These are phyloP conservation scores for Penicilliopsis zonata DNA, from an alignment of 495 filamentous ascomycete genomes.

Conservation along the genomic window DNA sequence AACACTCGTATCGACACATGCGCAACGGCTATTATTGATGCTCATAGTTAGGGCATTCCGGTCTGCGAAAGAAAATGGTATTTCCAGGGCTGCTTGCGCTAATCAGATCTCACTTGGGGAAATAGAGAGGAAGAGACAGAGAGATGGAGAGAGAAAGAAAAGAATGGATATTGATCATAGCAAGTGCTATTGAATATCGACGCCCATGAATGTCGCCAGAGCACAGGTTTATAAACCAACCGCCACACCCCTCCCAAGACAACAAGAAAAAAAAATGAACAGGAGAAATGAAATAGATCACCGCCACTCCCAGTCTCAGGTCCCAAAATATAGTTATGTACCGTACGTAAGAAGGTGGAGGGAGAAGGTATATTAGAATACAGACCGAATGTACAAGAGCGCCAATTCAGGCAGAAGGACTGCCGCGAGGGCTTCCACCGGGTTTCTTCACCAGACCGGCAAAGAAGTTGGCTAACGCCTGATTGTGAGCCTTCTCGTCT, in stretches of 20 bases:
- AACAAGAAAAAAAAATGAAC: slow-evolving; percentile 4
- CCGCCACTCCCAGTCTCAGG: slow-evolving; percentile 4
- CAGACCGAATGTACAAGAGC: slow-evolving; percentile 10
- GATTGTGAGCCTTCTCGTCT: slow-evolving; percentile 53
- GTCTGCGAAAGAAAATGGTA: too few species aligned
- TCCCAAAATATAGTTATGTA: slow-evolving; percentile 6
- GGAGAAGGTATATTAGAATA: slow-evolving; percentile 19
- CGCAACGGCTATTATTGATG: too few species aligned
- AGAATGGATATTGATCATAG: too few species aligned
- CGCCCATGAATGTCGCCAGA: too few species aligned
- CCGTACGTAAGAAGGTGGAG: slow-evolving; percentile 11
- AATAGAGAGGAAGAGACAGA: slow-evolving; percentile 1
- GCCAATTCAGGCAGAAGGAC: slow-evolving; percentile 22
- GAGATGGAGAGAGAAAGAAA: slow-evolving; percentile 2
- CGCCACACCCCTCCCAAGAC: too few species aligned
- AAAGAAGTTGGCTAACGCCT: slow-evolving; percentile 58
- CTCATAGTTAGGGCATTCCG: too few species aligned
- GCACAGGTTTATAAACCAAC: too few species aligned
- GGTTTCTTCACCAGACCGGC: slow-evolving; percentile 50
- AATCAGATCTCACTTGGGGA: slow-evolving; percentile 1
- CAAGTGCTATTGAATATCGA: too few species aligned
- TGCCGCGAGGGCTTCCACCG: slow-evolving; percentile 28
- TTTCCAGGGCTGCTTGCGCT: slow-evolving; percentile 1
- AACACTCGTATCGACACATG: too few species aligned
- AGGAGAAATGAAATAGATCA: slow-evolving; percentile 3